phyloP scores from a whole-genome alignment of 192 early-diverging fungal genomes.

The Radiomyces spectabilis region DNA sequence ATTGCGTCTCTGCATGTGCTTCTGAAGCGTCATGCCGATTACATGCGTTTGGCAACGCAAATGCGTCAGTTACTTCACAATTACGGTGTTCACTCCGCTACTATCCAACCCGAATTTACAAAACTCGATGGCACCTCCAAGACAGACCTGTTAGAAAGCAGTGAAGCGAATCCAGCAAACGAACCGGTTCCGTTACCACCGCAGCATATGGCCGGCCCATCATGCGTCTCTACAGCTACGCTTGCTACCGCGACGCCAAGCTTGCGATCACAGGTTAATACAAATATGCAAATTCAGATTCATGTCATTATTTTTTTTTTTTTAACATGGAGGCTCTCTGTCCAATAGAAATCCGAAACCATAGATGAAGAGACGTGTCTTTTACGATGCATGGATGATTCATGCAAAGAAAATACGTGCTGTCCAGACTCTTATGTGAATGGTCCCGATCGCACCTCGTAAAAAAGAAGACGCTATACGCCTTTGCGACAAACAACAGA shows the following conservation, averaged over 20 bases:
- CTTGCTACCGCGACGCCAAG: too few relatives aligned
- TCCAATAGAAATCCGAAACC: neutral
- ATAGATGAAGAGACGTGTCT: neutral
- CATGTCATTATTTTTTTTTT: neutral
- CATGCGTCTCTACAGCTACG: too few relatives aligned
- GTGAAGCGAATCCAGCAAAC: neutral
- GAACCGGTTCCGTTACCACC: neutral
- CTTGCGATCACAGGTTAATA: too few relatives aligned
- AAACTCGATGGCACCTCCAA: neutral
- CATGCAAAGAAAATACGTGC: neutral
- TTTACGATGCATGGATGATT: neutral
- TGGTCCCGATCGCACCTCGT: neutral
- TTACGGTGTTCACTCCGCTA: conserved; percentile 80
- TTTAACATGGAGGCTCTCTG: neutral
- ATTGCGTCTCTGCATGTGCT: conserved; percentile 80
- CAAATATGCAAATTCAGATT: neutral
- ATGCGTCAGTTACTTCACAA: conserved; percentile 75
- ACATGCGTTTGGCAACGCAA: conserved; percentile 60
- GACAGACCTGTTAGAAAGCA: neutral
- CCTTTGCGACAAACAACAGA: too few relatives aligned
- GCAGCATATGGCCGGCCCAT: too few relatives aligned
- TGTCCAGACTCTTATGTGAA: neutral
- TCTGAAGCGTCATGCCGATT: conserved; percentile 49
- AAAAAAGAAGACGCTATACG: neutral
- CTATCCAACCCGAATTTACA: conserved; percentile 89